These are phyloP conservation scores for Paramecium biaurelia DNA, from an alignment of 73 alveolate genomes.

Conservation along the genomic window DNA sequence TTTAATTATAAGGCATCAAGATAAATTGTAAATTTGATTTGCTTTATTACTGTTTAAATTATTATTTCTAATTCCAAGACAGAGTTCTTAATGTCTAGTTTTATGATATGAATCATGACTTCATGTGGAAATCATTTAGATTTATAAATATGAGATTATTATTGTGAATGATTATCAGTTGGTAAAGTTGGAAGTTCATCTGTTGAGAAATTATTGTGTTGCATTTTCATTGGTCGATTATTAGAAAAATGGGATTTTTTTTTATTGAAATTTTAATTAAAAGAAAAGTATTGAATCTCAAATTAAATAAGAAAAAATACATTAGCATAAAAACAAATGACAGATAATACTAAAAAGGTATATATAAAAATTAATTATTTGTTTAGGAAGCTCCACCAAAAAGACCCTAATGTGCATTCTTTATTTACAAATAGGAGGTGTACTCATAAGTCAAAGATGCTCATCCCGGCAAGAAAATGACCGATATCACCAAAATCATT, in stretches of 20 bases:
- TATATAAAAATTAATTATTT: not conserved
- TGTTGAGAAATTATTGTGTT: not conserved
- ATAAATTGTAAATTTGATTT: not conserved
- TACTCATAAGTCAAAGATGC: constrained; percentile 18
- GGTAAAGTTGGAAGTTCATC: not conserved
- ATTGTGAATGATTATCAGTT: not conserved
- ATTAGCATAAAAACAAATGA: constrained; percentile 23
- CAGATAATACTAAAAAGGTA: constrained; percentile 30
- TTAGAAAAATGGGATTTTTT: not conserved
- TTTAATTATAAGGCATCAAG: too few species aligned
- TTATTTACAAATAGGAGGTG: constrained; percentile 49
- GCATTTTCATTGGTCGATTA: not conserved
- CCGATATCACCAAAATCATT: constrained; percentile 40
- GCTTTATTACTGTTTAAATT: not conserved
- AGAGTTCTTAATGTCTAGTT: not conserved
- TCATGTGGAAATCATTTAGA: not conserved
- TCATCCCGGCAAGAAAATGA: constrained; percentile 48
- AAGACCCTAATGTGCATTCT: constrained; percentile 54
- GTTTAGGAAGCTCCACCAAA: constrained; percentile 53
- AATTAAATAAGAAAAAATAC: constrained; percentile 4
- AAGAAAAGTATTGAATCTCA: constrained; percentile 25
- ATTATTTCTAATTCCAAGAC: not conserved
- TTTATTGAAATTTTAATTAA: not conserved
- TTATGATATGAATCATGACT: not conserved
- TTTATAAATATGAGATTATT: not conserved